A percentile compares a stretch with the other conserved stretches of the same genome.
These are phyloP conservation scores for Monilinia aucupariae DNA, from an alignment of 2,329 filamentous ascomycete genomes.

Conservation along the genomic window DNA sequence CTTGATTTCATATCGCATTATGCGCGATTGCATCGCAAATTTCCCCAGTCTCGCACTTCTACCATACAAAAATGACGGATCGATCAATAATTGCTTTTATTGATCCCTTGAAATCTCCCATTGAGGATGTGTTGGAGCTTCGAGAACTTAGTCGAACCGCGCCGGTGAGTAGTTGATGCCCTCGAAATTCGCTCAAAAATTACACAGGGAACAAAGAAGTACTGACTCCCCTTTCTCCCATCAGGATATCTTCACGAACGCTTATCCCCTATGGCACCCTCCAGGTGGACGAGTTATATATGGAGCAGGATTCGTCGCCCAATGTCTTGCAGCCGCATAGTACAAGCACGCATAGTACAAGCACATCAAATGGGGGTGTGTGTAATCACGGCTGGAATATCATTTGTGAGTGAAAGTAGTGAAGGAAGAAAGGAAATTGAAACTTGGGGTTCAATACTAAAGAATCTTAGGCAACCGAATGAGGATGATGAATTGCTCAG, in stretches of 20 bases:
- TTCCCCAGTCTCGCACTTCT: not conserved
- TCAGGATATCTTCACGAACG: constrained; percentile 91
- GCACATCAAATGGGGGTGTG: constrained; percentile 79
- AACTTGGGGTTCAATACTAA: constrained; percentile 60
- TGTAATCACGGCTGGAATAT: constrained; percentile 94
- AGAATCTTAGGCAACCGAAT: constrained; percentile 37
- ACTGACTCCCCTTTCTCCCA: not conserved
- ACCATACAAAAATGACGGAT: constrained; percentile 28
- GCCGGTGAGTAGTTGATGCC: constrained; percentile 48
- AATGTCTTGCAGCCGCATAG: constrained; percentile 82
- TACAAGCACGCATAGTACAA: constrained; percentile 93
- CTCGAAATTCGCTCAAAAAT: constrained; percentile 16
- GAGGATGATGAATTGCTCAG: constrained; percentile 41
- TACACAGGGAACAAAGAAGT: not conserved
- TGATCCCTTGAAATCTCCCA: constrained; percentile 67
- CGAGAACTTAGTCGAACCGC: constrained; percentile 72
- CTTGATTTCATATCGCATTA: not conserved
- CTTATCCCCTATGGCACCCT: constrained; percentile 85
- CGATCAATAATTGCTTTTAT: constrained; percentile 64
- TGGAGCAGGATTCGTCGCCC: constrained; percentile 87
- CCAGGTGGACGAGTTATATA: constrained; percentile 89
- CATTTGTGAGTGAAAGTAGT: constrained; percentile 67
- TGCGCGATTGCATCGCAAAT: not conserved
- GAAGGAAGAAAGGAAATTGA: constrained; percentile 49
- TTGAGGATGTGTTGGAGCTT: constrained; percentile 86